Percentiles rank a stretch among this genome's conserved stretches.
Evolutionary conservation across 2,329 filamentous ascomycete genomes (phyloP).

Genomic region (Didymella segeticola): DNA sequence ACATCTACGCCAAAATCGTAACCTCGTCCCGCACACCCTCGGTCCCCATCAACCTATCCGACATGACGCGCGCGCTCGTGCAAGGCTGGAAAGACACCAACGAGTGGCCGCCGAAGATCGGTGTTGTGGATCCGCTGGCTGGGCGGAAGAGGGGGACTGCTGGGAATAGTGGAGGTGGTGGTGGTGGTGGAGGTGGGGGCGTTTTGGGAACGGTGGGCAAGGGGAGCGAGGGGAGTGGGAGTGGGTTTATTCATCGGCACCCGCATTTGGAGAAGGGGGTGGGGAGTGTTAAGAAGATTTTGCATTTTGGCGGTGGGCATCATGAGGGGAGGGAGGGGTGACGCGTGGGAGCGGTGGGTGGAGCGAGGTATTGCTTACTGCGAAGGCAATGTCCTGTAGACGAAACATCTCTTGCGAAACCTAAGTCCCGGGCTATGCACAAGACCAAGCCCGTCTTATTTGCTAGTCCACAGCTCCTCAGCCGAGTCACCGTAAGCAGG

Average conservation of each 20-base stretch:
- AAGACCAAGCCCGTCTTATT: no score
- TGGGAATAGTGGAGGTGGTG: neutral
- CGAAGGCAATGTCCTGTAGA: no score
- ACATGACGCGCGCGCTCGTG: constrained; percentile 82
- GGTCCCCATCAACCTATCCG: constrained; percentile 84
- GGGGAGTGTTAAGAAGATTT: constrained; percentile 53
- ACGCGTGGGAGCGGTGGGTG: neutral
- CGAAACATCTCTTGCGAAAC: no score
- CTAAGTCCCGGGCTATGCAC: no score
- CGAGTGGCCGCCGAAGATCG: constrained; percentile 81
- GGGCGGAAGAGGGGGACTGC: constrained; percentile 42
- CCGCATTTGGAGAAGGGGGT: constrained; percentile 53
- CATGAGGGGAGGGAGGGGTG: constrained; percentile 4
- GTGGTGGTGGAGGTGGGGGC: constrained; percentile 10
- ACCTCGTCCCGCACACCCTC: constrained; percentile 79
- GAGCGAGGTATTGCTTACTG: no score
- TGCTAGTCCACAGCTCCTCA: no score
- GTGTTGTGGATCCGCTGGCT: constrained; percentile 55
- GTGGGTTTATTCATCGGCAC: constrained; percentile 45
- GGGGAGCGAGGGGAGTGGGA: neutral
- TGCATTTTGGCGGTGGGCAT: constrained; percentile 47
- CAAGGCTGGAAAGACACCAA: constrained; percentile 91
- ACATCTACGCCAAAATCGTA: constrained; percentile 90
- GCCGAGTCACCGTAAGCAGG: no score
- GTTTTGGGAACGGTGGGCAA: no score